phyloP scores from a whole-genome alignment of 2,329 filamentous ascomycete genomes.

The Seiridium unicorne region DNA sequence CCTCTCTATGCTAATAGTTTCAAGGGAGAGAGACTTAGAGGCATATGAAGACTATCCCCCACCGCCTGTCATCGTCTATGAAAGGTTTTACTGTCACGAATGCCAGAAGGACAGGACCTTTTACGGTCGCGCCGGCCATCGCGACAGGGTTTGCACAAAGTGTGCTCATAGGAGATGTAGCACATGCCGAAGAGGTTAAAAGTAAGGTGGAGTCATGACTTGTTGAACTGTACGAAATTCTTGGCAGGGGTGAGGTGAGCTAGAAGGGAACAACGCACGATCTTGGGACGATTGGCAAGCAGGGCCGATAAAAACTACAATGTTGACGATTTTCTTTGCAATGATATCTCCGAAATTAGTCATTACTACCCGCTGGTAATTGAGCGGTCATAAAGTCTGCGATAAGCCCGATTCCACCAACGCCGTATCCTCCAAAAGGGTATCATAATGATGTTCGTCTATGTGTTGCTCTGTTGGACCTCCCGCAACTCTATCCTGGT shows the following conservation, averaged over 20 bases:
- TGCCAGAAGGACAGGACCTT: background rate
- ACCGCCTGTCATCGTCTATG: background rate
- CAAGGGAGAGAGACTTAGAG: background rate
- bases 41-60: background rate
- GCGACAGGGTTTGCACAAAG: background rate
- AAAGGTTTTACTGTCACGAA: background rate
- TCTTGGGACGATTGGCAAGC: too few species aligned
- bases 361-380: background rate
- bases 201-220: background rate
- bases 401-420: background rate
- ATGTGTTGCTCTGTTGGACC: conserved; percentile 13
- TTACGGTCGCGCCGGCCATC: background rate
- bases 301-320: background rate
- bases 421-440: conserved; percentile 13
- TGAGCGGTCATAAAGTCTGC: background rate
- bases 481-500: conserved; percentile 29
- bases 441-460: conserved; percentile 18
- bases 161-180: background rate
- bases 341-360: background rate
- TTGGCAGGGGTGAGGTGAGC: too few species aligned
- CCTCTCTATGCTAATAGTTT: background rate
- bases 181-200: background rate
- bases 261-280: too few species aligned
- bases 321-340: background rate
- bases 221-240: background rate